Evolutionary conservation across 1,284 basidiomycete genomes (phyloP).

Genomic region (Microbotryomycetes sp.): DNA sequence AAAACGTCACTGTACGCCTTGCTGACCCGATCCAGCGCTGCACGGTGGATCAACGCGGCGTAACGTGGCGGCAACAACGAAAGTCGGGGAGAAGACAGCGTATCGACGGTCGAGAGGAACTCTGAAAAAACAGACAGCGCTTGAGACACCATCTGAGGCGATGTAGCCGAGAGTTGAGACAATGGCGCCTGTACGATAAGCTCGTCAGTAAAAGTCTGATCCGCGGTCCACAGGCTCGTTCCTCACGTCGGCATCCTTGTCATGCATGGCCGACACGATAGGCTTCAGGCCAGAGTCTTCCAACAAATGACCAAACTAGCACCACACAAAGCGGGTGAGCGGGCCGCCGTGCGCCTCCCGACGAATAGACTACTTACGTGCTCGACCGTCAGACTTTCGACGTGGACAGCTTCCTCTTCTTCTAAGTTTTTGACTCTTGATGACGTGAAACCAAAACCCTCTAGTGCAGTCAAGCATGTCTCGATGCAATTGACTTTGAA

Average conservation of each 20-base stretch:
- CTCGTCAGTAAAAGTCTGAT: not conserved
- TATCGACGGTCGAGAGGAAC: slow-evolving; percentile 45
- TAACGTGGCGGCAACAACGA: slow-evolving; percentile 61
- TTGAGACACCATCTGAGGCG: slow-evolving; percentile 51
- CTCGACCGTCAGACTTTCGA: slow-evolving; percentile 62
- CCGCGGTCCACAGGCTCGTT: slow-evolving; percentile 30
- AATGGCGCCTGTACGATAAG: slow-evolving; percentile 46
- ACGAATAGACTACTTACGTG: slow-evolving; percentile 54
- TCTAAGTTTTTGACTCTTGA: slow-evolving; percentile 56
- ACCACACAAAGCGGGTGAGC: not conserved
- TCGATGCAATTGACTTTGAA: slow-evolving; percentile 77
- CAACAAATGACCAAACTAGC: slow-evolving; percentile 63
- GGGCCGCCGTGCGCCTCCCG: not conserved
- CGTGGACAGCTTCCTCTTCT: slow-evolving; percentile 55
- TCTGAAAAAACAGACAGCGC: slow-evolving; percentile 47
- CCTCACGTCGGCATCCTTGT: slow-evolving; percentile 50
- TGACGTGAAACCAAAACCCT: slow-evolving; percentile 52
- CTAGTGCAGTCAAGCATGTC: slow-evolving; percentile 58
- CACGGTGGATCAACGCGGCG: slow-evolving; percentile 62
- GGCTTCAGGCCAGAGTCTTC: slow-evolving; percentile 65
- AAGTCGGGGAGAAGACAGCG: slow-evolving; percentile 54
- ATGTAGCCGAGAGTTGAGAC: slow-evolving; percentile 55
- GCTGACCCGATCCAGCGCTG: slow-evolving; percentile 60
- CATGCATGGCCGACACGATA: slow-evolving; percentile 54
- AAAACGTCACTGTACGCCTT: slow-evolving; percentile 60